Evolutionary conservation across 306 rosid species (phyloP).

Genomic region (Fragaria vesca): DNA sequence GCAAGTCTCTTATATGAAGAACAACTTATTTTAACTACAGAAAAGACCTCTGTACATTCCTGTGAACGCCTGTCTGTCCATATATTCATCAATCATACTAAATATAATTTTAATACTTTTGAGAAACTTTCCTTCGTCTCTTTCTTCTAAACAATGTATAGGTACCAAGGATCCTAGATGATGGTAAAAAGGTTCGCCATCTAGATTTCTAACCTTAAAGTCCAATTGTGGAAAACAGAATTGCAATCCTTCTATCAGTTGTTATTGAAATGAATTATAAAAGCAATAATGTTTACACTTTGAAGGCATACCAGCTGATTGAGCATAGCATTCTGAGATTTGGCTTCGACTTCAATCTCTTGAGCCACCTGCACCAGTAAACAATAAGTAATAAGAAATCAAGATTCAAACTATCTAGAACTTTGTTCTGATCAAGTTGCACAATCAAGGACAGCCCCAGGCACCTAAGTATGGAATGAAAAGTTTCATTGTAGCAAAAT

Average conservation of each 20-base stretch:
- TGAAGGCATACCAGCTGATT: slow-evolving; percentile 60
- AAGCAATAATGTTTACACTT: slow-evolving; percentile 11
- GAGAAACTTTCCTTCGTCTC: background rate
- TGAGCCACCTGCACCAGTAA: slow-evolving; percentile 73
- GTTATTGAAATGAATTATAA: slow-evolving; percentile 10
- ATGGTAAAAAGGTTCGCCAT: background rate
- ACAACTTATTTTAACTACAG: background rate
- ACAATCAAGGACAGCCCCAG: background rate
- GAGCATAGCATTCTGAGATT: slow-evolving; percentile 60
- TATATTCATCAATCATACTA: background rate
- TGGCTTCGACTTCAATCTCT: slow-evolving; percentile 78
- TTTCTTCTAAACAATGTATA: background rate
- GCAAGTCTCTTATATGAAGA: background rate
- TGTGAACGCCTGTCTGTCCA: background rate
- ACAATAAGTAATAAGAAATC: slow-evolving; percentile 11
- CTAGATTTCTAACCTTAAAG: background rate
- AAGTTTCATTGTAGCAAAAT: background rate
- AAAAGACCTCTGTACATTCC: background rate
- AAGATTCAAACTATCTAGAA: background rate
- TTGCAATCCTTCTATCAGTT: background rate
- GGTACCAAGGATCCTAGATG: background rate
- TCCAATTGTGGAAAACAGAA: background rate
- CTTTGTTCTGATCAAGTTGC: slow-evolving; percentile 2
- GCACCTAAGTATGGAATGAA: background rate
- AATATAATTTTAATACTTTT: background rate